Evolutionary conservation across 2,329 filamentous ascomycete species (phyloP), one percentile per base, ranked within the genome.

Genomic region (Parastagonospora nodorum): DNA sequence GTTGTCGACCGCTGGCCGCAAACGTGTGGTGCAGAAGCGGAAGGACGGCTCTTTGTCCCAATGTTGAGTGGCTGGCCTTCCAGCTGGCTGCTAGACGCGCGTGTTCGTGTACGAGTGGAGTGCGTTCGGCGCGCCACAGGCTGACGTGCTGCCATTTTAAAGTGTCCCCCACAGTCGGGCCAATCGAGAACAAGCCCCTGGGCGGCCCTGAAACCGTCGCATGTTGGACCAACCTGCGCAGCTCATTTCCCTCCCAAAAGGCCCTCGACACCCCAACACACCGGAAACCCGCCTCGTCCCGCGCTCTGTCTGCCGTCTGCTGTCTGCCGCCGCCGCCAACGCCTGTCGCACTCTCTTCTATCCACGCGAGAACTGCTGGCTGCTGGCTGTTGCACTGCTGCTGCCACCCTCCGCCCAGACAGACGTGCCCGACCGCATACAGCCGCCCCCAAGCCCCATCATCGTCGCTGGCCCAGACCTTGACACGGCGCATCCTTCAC

Each of bases 111-210:
- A 50, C 43, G 44, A n/a, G 14, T 37, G 30, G 48, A 42, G 42
- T n/a, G 19, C 37, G 24, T n/a, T 30, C 37, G 24, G 29, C 38
- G 30, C 47, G 56, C 59, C 54, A 63, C 53, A 53, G 57, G 60
- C 60, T 63, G 61, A 60, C 54, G 54, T 51, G 52, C 54, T 61
- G 51, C 60, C 57, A 59, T 55, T 54, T 58, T 63, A 59, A 61
- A 62, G 50, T 60, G 50, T 46, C 47, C 55, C 32, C 48, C 40
- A 41, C 46, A 29, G 40, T 29, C 11, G 33, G 47, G 50, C 57
- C 57, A 60, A 60, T 57, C 38, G 49, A 48, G 48, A 50, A 46
- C 28, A 31, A 35, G 41, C 37, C 47, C 49, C 42, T 47, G 46
- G 5, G 35, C 45, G 48, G 43, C 49, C 31, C 49, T 68, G 65